These are phyloP conservation scores for Helenozyma rhizophorensis DNA, from an alignment of 805 yeast genomes.

Conservation along the genomic window DNA sequence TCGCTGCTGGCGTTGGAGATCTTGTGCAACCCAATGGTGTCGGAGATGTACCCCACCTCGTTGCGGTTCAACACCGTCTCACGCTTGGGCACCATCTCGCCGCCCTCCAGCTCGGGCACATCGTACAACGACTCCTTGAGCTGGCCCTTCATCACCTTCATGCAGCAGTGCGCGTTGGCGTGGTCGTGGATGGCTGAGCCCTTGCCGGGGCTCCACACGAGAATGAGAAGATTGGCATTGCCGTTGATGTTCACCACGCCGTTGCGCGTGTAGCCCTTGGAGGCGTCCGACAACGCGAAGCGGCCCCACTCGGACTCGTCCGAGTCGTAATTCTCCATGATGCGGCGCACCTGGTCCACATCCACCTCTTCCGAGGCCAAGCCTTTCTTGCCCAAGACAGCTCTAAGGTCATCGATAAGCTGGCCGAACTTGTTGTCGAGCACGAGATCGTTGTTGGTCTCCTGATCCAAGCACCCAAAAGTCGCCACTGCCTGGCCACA, in stretches of 20 bases:
- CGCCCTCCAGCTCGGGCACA: constrained; percentile 36
- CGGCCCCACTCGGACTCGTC: constrained; percentile 52
- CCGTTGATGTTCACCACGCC: constrained; percentile 72
- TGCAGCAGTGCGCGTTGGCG: constrained; percentile 71
- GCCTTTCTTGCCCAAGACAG: constrained; percentile 29
- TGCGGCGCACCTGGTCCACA: constrained; percentile 38
- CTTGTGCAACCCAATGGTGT: constrained; percentile 61
- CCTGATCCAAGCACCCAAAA: constrained; percentile 15
- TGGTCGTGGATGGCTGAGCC: constrained; percentile 70
- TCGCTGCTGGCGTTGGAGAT: constrained; percentile 46
- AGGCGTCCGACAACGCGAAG: constrained; percentile 51
- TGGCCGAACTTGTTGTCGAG: constrained; percentile 15
- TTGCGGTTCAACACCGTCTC: constrained; percentile 30
- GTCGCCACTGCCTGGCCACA: constrained; percentile 8
- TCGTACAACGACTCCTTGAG: constrained; percentile 56
- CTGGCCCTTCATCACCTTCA: constrained; percentile 61
- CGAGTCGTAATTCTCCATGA: constrained; percentile 47
- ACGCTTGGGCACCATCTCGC: constrained; percentile 18
- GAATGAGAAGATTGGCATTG: constrained; percentile 60
- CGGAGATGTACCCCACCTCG: constrained; percentile 62
- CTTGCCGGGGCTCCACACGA: constrained; percentile 69
- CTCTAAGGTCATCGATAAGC: constrained; percentile 26
- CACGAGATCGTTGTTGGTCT: constrained; percentile 13
- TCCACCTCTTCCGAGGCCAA: constrained; percentile 48
- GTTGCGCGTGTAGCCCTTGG: constrained; percentile 54